Evolutionary conservation across 148 eudicot species (phyloP).

Genomic region (Vaccinium myrtillus): DNA sequence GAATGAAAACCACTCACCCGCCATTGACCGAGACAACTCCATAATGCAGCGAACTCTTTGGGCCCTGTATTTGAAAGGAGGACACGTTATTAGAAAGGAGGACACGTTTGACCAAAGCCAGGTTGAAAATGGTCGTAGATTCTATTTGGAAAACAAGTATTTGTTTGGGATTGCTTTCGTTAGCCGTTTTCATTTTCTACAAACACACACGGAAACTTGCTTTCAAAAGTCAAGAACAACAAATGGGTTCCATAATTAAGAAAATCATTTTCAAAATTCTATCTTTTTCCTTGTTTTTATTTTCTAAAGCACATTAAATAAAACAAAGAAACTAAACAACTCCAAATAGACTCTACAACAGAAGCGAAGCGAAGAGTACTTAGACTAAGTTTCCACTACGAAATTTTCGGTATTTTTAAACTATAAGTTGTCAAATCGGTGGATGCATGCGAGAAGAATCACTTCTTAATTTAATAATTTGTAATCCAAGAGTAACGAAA

Average conservation of each 20-base stretch:
- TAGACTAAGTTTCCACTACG: no score
- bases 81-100: neutral
- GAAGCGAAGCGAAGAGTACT: no score
- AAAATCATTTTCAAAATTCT: neutral
- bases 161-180: neutral
- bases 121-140: neutral
- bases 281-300: neutral
- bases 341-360: neutral
- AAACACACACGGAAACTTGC: neutral
- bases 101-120: neutral
- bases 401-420: no score
- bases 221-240: neutral
- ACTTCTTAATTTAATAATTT: no score
- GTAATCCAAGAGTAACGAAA: no score
- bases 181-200: neutral
- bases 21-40: constrained; percentile 85
- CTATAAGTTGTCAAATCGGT: no score
- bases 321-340: neutral
- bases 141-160: neutral
- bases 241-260: neutral
- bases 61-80: constrained; percentile 46
- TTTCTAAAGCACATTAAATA: neutral
- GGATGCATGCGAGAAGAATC: no score
- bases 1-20: constrained; percentile 49
- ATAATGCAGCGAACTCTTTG: constrained; percentile 62